phyloP scores from a whole-genome alignment of 331 rosid genomes.

The Rosa hybrid region DNA sequence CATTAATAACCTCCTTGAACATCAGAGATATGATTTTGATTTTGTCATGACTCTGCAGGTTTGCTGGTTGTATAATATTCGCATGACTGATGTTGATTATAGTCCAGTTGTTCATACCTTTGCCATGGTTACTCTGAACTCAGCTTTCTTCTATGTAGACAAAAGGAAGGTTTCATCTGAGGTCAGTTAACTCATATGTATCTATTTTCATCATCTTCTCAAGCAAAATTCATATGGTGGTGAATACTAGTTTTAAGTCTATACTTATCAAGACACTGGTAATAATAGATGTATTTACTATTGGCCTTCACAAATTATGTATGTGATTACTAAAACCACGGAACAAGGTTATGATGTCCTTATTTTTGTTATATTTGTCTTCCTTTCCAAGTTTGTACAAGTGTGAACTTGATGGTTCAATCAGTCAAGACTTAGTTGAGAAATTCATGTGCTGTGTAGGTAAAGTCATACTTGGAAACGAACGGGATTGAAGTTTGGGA shows the following conservation, averaged over 20 bases:
- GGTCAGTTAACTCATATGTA: constrained; percentile 54
- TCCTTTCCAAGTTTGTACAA: not conserved
- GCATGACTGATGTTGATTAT: constrained; percentile 92
- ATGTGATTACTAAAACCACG: not conserved
- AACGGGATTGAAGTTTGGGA: constrained; percentile 82
- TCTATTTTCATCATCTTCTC: constrained; percentile 15
- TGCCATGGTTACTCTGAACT: constrained; percentile 66
- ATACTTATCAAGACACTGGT: not conserved
- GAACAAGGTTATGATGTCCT: not conserved
- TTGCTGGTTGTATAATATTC: constrained; percentile 92
- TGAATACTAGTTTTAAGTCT: not conserved
- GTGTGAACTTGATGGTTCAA: not conserved
- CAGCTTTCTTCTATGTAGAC: constrained; percentile 83
- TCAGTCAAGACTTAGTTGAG: constrained; percentile 2
- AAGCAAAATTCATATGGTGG: not conserved
- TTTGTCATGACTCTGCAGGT: constrained; percentile 55
- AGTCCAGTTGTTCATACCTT: constrained; percentile 90
- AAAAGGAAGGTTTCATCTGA: constrained; percentile 73
- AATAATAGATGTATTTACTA: not conserved
- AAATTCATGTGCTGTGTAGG: constrained; percentile 49
- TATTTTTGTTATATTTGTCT: not conserved
- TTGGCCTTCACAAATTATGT: not conserved
- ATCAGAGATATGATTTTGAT: constrained; percentile 1
- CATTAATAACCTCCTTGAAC: not conserved
- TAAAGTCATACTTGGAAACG: constrained; percentile 55